Percentiles rank a stretch among this genome's conserved stretches.
Conservation (phyloP, 345 rosid species). For the Syzygium jambos region DNA sequence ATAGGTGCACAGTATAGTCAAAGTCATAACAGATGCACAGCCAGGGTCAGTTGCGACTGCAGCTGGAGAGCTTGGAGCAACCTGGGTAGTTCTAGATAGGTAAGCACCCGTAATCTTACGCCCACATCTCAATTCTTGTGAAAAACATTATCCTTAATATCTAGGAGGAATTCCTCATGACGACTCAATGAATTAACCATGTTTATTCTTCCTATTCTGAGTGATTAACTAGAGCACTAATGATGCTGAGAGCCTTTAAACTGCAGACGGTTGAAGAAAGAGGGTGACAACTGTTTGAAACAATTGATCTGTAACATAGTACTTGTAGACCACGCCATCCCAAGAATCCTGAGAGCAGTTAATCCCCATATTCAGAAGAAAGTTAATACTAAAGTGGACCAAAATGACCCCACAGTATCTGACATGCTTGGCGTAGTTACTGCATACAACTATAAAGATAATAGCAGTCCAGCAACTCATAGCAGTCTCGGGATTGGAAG, state of each 20-base stretch:
- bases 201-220: neutral
- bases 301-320: conserved; percentile 26
- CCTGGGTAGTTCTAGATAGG: conserved; percentile 31
- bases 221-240: neutral
- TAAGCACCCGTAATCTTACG: neutral
- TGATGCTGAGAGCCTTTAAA: neutral
- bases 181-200: neutral
- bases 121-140: neutral
- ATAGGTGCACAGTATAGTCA: conserved; percentile 20
- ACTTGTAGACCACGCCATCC: conserved; percentile 21
- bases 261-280: conserved; percentile 26
- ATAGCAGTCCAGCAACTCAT: neutral
- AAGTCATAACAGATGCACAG: conserved; percentile 14
- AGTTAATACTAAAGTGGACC: neutral
- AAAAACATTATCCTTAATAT: neutral
- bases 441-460: neutral
- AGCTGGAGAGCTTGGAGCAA: conserved; percentile 17
- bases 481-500: conserved; percentile 12
- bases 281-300: conserved; percentile 21
- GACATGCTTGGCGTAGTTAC: conserved; percentile 1
- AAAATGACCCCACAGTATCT: neutral
- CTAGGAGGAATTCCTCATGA: neutral
- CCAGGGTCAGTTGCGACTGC: conserved; percentile 17
- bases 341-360: conserved; percentile 21
- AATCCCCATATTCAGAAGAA: conserved; percentile 3